Conservation (phyloP, 2,329 filamentous ascomycete species). For the Phialophora expanda region DNA sequence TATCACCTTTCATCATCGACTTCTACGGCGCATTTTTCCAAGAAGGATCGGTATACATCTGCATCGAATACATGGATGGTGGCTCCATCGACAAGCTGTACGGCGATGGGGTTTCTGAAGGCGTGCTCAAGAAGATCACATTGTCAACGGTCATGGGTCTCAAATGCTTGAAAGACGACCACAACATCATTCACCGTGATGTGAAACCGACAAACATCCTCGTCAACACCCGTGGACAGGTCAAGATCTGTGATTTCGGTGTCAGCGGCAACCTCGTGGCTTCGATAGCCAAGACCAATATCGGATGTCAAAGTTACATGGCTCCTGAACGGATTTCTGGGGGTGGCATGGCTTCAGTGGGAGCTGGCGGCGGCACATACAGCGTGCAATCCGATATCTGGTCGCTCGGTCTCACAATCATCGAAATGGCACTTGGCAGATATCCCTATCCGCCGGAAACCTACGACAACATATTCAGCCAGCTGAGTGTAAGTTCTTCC, state of each 20-base stretch:
- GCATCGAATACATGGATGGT: constrained; percentile 99
- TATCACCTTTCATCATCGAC: constrained; percentile 96
- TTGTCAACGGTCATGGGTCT: constrained; percentile 88
- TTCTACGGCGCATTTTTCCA: constrained; percentile 99
- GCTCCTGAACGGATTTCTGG: constrained; percentile 93
- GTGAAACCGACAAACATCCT: constrained; percentile 99
- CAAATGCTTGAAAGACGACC: constrained; percentile 92
- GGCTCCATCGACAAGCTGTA: constrained; percentile 98
- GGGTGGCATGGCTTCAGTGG: constrained; percentile 74
- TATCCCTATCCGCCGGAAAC: constrained; percentile 98
- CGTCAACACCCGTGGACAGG: constrained; percentile 83
- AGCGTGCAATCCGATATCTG: constrained; percentile 98
- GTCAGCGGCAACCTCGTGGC: constrained; percentile 96
- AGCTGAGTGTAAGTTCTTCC: constrained; percentile 79
- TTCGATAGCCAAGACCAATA: constrained; percentile 97
- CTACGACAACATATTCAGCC: constrained; percentile 97
- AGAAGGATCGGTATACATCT: constrained; percentile 98
- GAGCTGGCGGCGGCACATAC: constrained; percentile 80
- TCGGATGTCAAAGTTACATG: constrained; percentile 99
- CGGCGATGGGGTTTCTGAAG: constrained; percentile 84
- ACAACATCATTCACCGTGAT: constrained; percentile 98
- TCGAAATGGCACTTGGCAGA: constrained; percentile 91
- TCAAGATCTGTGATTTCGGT: constrained; percentile 99
- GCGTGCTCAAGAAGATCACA: constrained; percentile 86
- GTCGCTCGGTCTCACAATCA: constrained; percentile 91